Conservation (phyloP, 1,139 yeast species). For the Pichiaceae sp. region DNA sequence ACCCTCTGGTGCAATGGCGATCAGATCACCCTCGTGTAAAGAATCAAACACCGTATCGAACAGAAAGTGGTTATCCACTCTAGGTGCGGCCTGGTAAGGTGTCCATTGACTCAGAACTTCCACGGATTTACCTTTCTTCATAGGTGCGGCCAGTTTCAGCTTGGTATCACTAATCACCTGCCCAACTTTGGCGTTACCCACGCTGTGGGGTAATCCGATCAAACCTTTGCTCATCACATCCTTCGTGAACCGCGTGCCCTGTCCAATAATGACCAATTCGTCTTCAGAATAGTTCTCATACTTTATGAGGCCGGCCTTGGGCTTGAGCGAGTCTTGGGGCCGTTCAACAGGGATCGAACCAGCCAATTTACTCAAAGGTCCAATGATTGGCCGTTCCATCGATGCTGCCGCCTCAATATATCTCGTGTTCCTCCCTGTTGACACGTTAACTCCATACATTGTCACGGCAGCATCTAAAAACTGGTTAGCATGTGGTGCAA, state of each 20-base stretch:
- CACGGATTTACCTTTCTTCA: conserved; percentile 31
- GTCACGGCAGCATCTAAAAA: conserved; percentile 65
- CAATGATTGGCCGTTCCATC: conserved; percentile 42
- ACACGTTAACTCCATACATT: conserved; percentile 40
- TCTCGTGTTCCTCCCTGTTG: conserved; percentile 35
- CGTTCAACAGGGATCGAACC: conserved; percentile 68
- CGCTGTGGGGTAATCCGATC: conserved; percentile 50
- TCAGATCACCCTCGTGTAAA: conserved; percentile 44
- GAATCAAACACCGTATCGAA: conserved; percentile 59
- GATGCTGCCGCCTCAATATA: conserved; percentile 62
- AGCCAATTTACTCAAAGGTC: conserved; percentile 46
- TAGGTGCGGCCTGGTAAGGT: conserved; percentile 48
- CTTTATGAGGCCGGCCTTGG: conserved; percentile 38
- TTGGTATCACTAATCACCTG: conserved; percentile 46
- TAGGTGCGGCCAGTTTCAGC: conserved; percentile 40
- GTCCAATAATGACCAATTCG: conserved; percentile 33
- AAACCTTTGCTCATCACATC: conserved; percentile 45
- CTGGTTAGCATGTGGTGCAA: conserved; percentile 80
- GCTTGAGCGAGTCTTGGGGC: conserved; percentile 54
- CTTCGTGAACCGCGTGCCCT: conserved; percentile 38
- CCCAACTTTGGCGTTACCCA: conserved; percentile 51
- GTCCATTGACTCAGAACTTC: conserved; percentile 39
- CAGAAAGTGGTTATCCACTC: conserved; percentile 51
- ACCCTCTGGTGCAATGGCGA: conserved; percentile 75
- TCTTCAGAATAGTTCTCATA: conserved; percentile 30